Evolutionary conservation across 371 early-diverging fungal species (phyloP).

Genomic region (Mucor piriformis): DNA sequence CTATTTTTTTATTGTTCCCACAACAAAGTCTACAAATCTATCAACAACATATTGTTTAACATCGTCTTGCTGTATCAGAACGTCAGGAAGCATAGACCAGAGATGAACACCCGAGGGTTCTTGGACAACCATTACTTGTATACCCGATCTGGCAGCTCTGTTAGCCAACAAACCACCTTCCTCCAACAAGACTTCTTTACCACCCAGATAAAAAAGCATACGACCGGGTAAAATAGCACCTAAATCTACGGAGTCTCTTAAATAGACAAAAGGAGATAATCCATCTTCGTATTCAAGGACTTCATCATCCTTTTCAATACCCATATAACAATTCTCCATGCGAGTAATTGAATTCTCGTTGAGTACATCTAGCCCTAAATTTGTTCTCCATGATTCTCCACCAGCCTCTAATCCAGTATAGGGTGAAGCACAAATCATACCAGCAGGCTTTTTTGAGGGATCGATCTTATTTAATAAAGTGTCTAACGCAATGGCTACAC

Average conservation of each 20-base stretch:
- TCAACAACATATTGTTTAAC: constrained; percentile 21
- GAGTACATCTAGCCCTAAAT: constrained; percentile 35
- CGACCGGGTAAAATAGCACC: constrained; percentile 29
- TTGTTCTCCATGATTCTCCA: constrained; percentile 42
- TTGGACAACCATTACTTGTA: constrained; percentile 36
- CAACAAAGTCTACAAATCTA: constrained; percentile 25
- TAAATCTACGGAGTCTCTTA: constrained; percentile 15
- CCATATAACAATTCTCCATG: constrained; percentile 43
- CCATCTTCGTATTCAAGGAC: constrained; percentile 12
- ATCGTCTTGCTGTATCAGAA: constrained; percentile 20
- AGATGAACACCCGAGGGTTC: constrained; percentile 42
- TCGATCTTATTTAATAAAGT: constrained; percentile 29
- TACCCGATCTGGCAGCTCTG: constrained; percentile 33
- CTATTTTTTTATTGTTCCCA: constrained; percentile 3
- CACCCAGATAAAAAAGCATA: constrained; percentile 42
- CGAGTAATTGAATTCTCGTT: constrained; percentile 34
- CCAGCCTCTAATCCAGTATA: constrained; percentile 50
- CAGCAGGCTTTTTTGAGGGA: constrained; percentile 25
- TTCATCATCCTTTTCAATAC: constrained; percentile 21
- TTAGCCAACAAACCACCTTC: constrained; percentile 43
- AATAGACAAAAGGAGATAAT: constrained; percentile 16
- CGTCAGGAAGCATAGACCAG: constrained; percentile 36
- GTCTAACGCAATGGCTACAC: constrained; percentile 41
- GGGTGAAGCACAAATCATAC: constrained; percentile 44
- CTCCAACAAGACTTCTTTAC: constrained; percentile 47